Evolutionary conservation across 1,284 basidiomycete species (phyloP).

Genomic region (Pisolithus thermaeus): DNA sequence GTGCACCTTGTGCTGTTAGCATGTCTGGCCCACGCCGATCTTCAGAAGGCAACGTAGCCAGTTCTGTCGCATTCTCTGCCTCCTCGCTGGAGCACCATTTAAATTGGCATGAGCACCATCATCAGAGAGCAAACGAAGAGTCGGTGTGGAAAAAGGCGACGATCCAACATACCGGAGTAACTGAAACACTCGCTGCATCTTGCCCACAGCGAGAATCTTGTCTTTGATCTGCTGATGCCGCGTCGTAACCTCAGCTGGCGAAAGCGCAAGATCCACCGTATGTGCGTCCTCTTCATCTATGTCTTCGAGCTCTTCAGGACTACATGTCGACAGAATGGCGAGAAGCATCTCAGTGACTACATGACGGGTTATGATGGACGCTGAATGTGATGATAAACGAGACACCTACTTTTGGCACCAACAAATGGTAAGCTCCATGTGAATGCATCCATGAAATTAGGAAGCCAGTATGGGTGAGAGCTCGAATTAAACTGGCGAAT

Average conservation of each 20-base stretch:
- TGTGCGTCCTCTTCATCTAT: constrained; percentile 34
- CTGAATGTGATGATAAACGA: neutral
- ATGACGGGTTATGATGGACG: neutral
- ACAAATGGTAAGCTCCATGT: constrained; percentile 99
- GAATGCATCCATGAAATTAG: constrained; percentile 99
- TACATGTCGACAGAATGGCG: constrained; percentile 90
- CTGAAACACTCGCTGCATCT: constrained; percentile 89
- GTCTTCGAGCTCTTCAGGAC: constrained; percentile 89
- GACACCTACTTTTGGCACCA: constrained; percentile 83
- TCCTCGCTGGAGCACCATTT: constrained; percentile 68
- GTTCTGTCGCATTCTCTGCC: constrained; percentile 89
- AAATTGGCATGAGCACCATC: too few relatives aligned
- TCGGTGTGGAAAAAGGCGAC: neutral
- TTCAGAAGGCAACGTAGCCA: constrained; percentile 54
- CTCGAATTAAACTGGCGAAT: constrained; percentile 95
- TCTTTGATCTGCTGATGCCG: constrained; percentile 85
- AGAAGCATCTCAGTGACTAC: constrained; percentile 95
- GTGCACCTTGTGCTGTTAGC: constrained; percentile 50
- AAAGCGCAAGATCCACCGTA: constrained; percentile 30
- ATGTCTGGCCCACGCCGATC: constrained; percentile 42
- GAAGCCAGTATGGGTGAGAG: constrained; percentile 88
- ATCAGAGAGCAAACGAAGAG: neutral
- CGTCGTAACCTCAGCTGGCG: constrained; percentile 37
- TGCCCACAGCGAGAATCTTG: constrained; percentile 91
- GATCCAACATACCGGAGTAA: constrained; percentile 62